Evolutionary conservation across 1,284 basidiomycete genomes (phyloP).

Genomic region (Apiotrichum akiyoshidainum): DNA sequence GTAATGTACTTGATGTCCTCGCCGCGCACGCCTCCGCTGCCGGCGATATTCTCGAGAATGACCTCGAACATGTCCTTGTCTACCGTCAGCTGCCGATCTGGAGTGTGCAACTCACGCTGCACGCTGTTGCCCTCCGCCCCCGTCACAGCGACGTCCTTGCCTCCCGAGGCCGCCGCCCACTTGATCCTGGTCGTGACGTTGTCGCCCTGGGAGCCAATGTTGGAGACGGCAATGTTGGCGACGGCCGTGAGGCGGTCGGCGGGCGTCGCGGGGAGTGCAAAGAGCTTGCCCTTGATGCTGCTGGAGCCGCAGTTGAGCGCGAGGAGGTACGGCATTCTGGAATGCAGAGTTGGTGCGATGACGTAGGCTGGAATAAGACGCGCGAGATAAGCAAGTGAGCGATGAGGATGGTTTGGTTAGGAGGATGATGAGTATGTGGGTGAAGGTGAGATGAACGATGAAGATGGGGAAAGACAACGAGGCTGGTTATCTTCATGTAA

Average conservation of each 20-base stretch:
- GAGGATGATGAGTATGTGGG: no score
- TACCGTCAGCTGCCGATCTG: conserved; percentile 8
- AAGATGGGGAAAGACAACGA: no score
- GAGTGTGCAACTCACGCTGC: conserved; percentile 34
- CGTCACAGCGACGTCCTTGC: neutral
- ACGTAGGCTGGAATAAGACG: no score
- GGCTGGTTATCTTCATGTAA: no score
- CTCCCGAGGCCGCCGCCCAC: conserved; percentile 19
- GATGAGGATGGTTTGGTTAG: no score
- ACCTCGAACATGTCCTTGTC: conserved; percentile 44
- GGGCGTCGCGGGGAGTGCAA: conserved; percentile 23
- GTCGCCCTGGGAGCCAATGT: conserved; percentile 48
- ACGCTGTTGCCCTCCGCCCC: conserved; percentile 30
- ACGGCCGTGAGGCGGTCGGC: conserved; percentile 20
- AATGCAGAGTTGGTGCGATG: neutral
- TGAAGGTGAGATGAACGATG: no score
- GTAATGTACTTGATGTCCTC: conserved; percentile 49
- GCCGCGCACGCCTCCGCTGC: conserved; percentile 24
- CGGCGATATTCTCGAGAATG: conserved; percentile 41
- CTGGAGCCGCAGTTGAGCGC: conserved; percentile 53
- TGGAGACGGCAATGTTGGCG: conserved; percentile 39
- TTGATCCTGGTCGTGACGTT: conserved; percentile 40
- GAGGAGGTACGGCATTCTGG: conserved; percentile 34
- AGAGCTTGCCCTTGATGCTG: conserved; percentile 52
- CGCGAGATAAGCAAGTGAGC: no score